A percentile compares a stretch with the other conserved stretches of the same genome.
Evolutionary conservation across 2,329 filamentous ascomycete species (phyloP).

Genomic region (Colletotrichum cordylinicola): DNA sequence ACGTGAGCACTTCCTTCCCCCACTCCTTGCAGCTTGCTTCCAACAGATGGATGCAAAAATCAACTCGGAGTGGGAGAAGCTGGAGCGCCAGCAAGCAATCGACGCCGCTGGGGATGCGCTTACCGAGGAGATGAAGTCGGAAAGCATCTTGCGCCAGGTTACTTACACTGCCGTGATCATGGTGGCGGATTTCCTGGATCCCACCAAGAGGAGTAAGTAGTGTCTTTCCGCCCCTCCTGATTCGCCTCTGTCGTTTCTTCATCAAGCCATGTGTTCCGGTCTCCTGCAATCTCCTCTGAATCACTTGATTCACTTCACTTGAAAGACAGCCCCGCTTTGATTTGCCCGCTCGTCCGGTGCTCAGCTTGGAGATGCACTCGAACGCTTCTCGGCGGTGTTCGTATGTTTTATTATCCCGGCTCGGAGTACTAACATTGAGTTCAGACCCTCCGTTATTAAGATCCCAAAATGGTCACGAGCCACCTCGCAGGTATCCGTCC

Average conservation of each 20-base stretch:
- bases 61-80: conserved; percentile 82
- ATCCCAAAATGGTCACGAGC: conserved; percentile 30
- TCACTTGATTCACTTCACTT: background rate
- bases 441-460: conserved; percentile 37
- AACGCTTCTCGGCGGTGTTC: background rate
- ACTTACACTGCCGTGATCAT: conserved; percentile 93
- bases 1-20: conserved; percentile 81
- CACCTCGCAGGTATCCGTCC: conserved; percentile 53
- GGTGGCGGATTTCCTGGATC: conserved; percentile 87
- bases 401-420: background rate
- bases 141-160: conserved; percentile 91
- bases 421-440: background rate
- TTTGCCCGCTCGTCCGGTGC: background rate
- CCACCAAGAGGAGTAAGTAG: conserved; percentile 66
- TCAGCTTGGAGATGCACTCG: background rate
- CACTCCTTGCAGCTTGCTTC: conserved; percentile 82
- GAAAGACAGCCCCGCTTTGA: background rate
- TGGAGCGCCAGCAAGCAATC: conserved; percentile 67
- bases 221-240: background rate
- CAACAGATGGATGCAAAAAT: conserved; percentile 88
- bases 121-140: conserved; percentile 96
- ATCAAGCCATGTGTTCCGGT: background rate
- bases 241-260: background rate
- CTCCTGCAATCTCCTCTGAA: background rate
- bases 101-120: conserved; percentile 77